phyloP scores from a whole-genome alignment of 192 early-diverging fungal species.

The Gigaspora rosea region DNA sequence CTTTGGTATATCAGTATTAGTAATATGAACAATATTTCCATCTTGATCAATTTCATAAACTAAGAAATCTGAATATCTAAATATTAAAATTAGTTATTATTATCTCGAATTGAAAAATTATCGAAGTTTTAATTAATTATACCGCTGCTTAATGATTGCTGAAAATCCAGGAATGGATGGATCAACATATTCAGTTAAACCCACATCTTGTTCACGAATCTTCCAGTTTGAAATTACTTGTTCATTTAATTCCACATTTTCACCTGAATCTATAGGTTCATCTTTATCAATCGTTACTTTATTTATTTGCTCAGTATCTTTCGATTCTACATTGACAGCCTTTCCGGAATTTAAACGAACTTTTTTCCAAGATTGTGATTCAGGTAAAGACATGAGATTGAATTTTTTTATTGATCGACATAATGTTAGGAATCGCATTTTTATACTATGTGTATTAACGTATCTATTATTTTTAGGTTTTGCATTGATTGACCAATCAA shows the following conservation, averaged over 20 bases:
- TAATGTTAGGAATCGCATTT: no score
- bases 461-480: no score
- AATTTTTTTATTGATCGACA: not conserved
- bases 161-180: conserved; percentile 51
- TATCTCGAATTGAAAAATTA: not conserved
- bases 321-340: not conserved
- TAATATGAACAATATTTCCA: conserved; percentile 72
- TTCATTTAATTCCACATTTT: not conserved
- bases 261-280: not conserved
- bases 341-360: conserved; percentile 22
- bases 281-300: not conserved
- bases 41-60: conserved; percentile 86
- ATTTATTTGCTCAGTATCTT: no score
- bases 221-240: not conserved
- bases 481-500: no score
- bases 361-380: conserved; percentile 7
- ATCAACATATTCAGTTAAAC: conserved; percentile 62
- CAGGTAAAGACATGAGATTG: not conserved
- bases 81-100: conserved; percentile 34
- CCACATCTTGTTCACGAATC: conserved; percentile 64
- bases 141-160: conserved; percentile 67
- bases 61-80: conserved; percentile 81
- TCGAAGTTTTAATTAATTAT: not conserved
- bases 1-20: conserved; percentile 2
- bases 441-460: no score